A percentile compares a stretch with the other conserved stretches of the same genome.
phyloP scores from a whole-genome alignment of 805 yeast species.

The Ogataea dorogensis region DNA sequence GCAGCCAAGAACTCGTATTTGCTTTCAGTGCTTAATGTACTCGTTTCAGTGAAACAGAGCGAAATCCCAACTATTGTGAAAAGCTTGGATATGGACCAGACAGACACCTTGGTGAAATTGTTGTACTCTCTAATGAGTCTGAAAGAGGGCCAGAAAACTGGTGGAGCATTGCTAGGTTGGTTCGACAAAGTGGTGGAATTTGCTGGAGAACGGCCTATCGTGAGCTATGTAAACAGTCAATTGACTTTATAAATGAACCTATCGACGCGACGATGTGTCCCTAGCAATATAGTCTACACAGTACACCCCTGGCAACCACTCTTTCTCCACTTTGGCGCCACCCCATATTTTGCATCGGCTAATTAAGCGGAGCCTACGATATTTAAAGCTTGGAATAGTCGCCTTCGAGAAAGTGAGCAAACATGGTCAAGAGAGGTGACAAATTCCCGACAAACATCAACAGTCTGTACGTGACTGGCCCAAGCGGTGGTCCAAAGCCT shows the following conservation, averaged over 20 bases:
- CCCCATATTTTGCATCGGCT: constrained; percentile 8
- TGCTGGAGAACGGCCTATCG: constrained; percentile 87
- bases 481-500: constrained; percentile 35
- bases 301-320: no score
- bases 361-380: constrained; percentile 9
- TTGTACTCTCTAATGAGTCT: constrained; percentile 82
- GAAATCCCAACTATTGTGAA: constrained; percentile 66
- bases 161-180: constrained; percentile 87
- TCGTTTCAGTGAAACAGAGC: constrained; percentile 62
- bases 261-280: constrained; percentile 7
- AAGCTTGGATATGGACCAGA: constrained; percentile 59
- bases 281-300: not conserved
- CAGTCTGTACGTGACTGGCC: constrained; percentile 36
- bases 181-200: constrained; percentile 82
- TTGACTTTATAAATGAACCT: constrained; percentile 11
- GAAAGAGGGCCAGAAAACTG: constrained; percentile 76
- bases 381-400: constrained; percentile 5
- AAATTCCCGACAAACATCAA: constrained; percentile 36
- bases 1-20: constrained; percentile 52
- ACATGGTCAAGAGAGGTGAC: constrained; percentile 29
- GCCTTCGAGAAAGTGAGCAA: constrained; percentile 1
- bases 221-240: constrained; percentile 62
- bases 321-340: constrained; percentile 3
- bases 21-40: constrained; percentile 63
- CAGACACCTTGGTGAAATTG: constrained; percentile 77